Conservation (phyloP, 768 basidiomycete genomes). For the Suillus fuscotomentosus region DNA sequence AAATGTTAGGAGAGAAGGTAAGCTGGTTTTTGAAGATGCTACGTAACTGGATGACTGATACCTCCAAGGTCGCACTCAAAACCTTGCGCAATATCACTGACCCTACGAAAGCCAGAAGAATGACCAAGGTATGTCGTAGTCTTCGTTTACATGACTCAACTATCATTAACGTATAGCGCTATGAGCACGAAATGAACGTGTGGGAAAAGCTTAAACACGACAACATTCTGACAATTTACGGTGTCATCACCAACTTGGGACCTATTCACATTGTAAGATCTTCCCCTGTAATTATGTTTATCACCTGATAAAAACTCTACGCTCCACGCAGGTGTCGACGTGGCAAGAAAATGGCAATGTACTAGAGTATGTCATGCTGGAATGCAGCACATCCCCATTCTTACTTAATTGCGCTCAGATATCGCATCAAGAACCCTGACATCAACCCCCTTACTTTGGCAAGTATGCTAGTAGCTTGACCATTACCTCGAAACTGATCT, state of each 20-base stretch:
- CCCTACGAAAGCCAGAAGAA: conserved; percentile 39
- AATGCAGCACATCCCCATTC: background rate
- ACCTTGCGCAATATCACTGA: conserved; percentile 47
- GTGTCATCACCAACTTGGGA: conserved; percentile 54
- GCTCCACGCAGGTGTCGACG: conserved; percentile 47
- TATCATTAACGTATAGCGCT: conserved; percentile 36
- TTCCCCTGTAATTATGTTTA: background rate
- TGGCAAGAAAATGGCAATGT: conserved; percentile 63
- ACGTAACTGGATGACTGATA: background rate
- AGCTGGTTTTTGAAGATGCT: background rate
- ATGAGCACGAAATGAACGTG: conserved; percentile 53
- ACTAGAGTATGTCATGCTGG: conserved; percentile 37
- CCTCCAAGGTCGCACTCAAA: conserved; percentile 54
- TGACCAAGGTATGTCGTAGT: conserved; percentile 24
- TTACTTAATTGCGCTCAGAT: conserved; percentile 30
- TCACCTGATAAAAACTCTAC: background rate
- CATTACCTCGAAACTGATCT: background rate
- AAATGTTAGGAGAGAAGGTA: conserved; percentile 55
- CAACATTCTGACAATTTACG: conserved; percentile 49
- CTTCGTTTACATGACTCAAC: background rate
- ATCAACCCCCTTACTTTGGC: conserved; percentile 46
- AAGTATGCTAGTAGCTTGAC: conserved; percentile 11
- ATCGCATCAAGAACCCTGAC: conserved; percentile 33
- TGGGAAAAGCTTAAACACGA: conserved; percentile 52
- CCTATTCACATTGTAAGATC: conserved; percentile 47